These are phyloP conservation scores for Scopulariopsis brevicaulis DNA, from an alignment of 2,329 filamentous ascomycete species.

Conservation along the genomic window DNA sequence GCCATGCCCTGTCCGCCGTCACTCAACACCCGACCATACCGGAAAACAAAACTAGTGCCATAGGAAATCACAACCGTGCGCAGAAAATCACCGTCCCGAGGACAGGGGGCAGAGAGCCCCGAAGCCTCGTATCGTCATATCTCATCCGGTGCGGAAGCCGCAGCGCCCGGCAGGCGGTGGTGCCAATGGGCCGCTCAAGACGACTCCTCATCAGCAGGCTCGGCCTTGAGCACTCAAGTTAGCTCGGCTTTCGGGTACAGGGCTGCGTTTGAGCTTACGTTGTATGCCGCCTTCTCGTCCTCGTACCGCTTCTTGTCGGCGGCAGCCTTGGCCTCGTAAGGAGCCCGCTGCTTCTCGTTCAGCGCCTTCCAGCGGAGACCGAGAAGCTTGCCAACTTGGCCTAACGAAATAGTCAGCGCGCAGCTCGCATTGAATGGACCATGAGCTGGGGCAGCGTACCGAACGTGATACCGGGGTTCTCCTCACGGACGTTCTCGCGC, in stretches of 20 bases:
- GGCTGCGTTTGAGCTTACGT: conserved; percentile 42
- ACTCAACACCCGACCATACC: conserved; percentile 5
- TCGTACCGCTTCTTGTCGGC: conserved; percentile 99
- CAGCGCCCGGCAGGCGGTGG: neutral
- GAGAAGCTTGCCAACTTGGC: conserved; percentile 94
- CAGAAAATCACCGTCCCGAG: neutral
- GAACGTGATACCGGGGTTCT: conserved; percentile 96
- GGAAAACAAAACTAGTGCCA: conserved; percentile 1
- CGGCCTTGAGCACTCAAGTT: conserved; percentile 11
- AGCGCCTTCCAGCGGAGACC: conserved; percentile 98
- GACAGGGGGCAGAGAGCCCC: neutral
- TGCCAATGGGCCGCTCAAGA: conserved; percentile 16
- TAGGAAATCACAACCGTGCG: conserved; percentile 2
- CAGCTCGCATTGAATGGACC: conserved; percentile 12
- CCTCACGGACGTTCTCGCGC: conserved; percentile 93
- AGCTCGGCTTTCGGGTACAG: conserved; percentile 11
- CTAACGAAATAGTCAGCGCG: conserved; percentile 25
- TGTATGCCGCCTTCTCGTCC: conserved; percentile 91
- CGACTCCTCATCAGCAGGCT: conserved; percentile 40
- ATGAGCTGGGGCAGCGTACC: conserved; percentile 35
- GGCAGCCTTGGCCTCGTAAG: conserved; percentile 94
- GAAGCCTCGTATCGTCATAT: conserved; percentile 4
- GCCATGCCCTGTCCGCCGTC: conserved; percentile 1
- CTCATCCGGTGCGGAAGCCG: conserved; percentile 1
- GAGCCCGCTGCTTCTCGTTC: conserved; percentile 80